These are phyloP conservation scores for Tetrapisispora nanseiensis DNA, from an alignment of 805 yeast genomes.

Conservation along the genomic window DNA sequence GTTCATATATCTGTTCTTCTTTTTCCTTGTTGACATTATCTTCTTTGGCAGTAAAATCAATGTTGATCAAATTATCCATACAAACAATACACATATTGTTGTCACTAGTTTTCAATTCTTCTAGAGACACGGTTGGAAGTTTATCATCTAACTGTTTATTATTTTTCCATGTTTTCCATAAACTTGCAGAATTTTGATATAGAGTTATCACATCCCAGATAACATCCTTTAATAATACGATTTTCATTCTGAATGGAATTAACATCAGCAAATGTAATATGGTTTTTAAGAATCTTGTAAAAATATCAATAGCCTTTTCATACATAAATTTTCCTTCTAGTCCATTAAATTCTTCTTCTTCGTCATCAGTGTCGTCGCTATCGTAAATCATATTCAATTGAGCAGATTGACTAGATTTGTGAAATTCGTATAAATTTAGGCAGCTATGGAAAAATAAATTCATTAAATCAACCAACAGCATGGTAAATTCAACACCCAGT, in stretches of 20 bases:
- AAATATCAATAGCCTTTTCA: conserved; percentile 47
- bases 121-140: conserved; percentile 51
- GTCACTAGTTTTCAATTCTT: conserved; percentile 56
- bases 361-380: conserved; percentile 28
- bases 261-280: conserved; percentile 38
- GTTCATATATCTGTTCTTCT: conserved; percentile 3
- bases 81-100: conserved; percentile 76
- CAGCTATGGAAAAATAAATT: conserved; percentile 15
- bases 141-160: conserved; percentile 54
- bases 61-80: conserved; percentile 71
- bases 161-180: conserved; percentile 35
- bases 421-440: conserved; percentile 45
- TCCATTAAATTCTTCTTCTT: conserved; percentile 33
- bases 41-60: neutral
- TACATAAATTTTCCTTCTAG: conserved; percentile 66
- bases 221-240: conserved; percentile 42
- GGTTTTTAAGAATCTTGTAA: conserved; percentile 40
- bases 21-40: neutral
- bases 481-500: conserved; percentile 69
- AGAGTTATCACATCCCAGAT: conserved; percentile 29
- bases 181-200: conserved; percentile 30
- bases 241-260: conserved; percentile 36
- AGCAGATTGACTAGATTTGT: conserved; percentile 3
- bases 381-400: conserved; percentile 1
- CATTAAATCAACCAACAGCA: conserved; percentile 47